These are phyloP conservation scores for Leishmania lainsoni DNA, from an alignment of 208 protist species.

Conservation along the genomic window DNA sequence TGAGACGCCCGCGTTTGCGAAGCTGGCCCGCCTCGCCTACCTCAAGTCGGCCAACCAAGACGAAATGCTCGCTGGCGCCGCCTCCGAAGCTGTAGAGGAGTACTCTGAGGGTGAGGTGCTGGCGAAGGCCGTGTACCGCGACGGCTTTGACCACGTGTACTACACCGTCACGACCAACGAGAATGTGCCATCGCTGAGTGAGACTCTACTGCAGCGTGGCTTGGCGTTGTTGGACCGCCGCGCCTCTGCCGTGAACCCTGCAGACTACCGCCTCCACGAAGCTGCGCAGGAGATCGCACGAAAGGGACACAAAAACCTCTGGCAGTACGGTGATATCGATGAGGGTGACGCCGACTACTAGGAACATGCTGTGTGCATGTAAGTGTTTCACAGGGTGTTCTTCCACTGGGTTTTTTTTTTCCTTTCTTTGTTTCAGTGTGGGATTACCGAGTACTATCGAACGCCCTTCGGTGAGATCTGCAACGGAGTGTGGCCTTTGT, in stretches of 20 bases:
- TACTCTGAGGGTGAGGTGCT: slow-evolving; percentile 76
- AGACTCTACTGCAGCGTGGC: slow-evolving; percentile 83
- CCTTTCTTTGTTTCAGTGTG: neutral
- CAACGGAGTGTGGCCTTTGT: neutral
- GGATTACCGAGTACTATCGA: neutral
- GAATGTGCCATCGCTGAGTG: slow-evolving; percentile 69
- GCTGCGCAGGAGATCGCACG: slow-evolving; percentile 80
- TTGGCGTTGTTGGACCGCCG: slow-evolving; percentile 73
- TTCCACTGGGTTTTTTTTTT: neutral
- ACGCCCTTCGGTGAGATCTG: neutral
- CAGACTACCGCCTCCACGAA: slow-evolving; percentile 63
- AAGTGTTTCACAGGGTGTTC: neutral
- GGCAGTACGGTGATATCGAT: slow-evolving; percentile 88
- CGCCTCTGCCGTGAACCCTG: slow-evolving; percentile 40
- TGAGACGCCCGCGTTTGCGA: slow-evolving; percentile 67
- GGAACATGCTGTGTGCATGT: neutral
- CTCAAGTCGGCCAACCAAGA: slow-evolving; percentile 53
- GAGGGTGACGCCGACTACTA: slow-evolving; percentile 58
- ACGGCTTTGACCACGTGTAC: slow-evolving; percentile 54
- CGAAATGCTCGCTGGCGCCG: slow-evolving; percentile 42
- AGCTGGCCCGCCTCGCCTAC: slow-evolving; percentile 70
- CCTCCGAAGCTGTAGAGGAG: slow-evolving; percentile 62
- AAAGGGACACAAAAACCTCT: slow-evolving; percentile 80
- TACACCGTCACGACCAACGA: slow-evolving; percentile 72
- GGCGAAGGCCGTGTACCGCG: slow-evolving; percentile 80